Evolutionary conservation across 805 yeast genomes (phyloP).

Genomic region (Wickerhamiella azyma): DNA sequence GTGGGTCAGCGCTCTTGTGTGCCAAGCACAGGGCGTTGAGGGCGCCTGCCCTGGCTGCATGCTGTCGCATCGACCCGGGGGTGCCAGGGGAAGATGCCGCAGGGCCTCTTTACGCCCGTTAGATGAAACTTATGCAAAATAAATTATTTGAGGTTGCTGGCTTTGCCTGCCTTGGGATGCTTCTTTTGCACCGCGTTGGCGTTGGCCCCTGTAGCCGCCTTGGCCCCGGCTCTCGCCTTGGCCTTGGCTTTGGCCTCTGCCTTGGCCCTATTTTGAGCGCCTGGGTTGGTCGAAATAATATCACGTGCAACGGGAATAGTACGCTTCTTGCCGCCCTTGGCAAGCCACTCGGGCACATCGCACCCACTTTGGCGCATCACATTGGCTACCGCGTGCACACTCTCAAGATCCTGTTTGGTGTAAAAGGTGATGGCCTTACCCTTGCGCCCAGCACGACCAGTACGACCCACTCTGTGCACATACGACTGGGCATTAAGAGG

Average conservation of each 20-base stretch:
- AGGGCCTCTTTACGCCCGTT: no score
- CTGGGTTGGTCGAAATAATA: conserved; percentile 62
- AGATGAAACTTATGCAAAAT: no score
- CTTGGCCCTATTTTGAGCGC: not conserved
- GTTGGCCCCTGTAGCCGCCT: not conserved
- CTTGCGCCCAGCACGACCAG: conserved; percentile 83
- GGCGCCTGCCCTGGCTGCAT: no score
- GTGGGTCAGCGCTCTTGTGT: no score
- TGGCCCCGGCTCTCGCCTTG: not conserved
- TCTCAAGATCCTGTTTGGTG: conserved; percentile 72
- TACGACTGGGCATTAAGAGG: conserved; percentile 89
- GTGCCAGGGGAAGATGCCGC: no score
- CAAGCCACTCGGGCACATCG: conserved; percentile 67
- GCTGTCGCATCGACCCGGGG: no score
- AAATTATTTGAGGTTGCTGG: not conserved
- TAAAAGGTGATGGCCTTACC: conserved; percentile 88
- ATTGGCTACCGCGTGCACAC: conserved; percentile 72
- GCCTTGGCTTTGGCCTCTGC: not conserved
- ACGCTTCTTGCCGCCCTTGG: conserved; percentile 17
- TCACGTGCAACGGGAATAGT: conserved; percentile 40
- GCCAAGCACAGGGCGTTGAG: no score
- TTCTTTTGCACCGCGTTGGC: not conserved
- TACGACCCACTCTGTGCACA: conserved; percentile 96
- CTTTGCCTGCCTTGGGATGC: not conserved
- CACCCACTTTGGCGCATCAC: conserved; percentile 89